Evolutionary conservation across 2,329 filamentous ascomycete species (phyloP), one percentile per base, ranked within the genome.

Genomic region (Penicillium sp.): DNA sequence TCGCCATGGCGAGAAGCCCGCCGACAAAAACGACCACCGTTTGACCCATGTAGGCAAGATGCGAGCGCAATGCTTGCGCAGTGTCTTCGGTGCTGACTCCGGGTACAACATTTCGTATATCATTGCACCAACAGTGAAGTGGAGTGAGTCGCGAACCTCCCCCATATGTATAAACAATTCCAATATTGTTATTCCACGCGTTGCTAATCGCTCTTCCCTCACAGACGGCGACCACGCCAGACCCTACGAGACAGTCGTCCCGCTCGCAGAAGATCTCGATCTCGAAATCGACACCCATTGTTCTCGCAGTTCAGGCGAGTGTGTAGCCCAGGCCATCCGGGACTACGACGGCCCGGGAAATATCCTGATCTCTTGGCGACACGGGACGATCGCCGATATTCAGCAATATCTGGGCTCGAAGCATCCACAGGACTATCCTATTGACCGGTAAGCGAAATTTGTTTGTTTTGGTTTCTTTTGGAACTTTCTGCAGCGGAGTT

Each of bases 1-100:
- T 44, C 67, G 68, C 9, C 68, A 71, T 44, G 68, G 64, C 29
- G 68, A 71, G 47, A 70, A 70, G 28, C 57, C 68, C 5, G 46
- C 18, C 2, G 44, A 69, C 29, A 57, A 58, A 7, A 24, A 59
- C 9, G 61, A 70, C 21, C 61, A 64, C 28, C 62, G 63, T 2
- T 51, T 71, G 9, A 66, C 55, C 16, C 19, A 48, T 2, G 67
- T 69, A 7, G 68, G 68, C 1, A 42, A 60, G 36, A 55, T 47
- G 45, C 67, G 68, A 31, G 67, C 68, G 5, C 59, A 67, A 40
- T 71, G 68, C 45, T 52, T 71, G 14, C 67, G 67, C 10, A 36
- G 53, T 9, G 50, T 70, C 2, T 71, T 71, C 34, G 64, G 66
- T 0, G 44, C 53, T 13, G 16, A 47, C 11, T 70, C 68, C 3